Evolutionary conservation across 345 rosid species (phyloP), one percentile per base, ranked within the genome.

Genomic region (Salix purpurea): DNA sequence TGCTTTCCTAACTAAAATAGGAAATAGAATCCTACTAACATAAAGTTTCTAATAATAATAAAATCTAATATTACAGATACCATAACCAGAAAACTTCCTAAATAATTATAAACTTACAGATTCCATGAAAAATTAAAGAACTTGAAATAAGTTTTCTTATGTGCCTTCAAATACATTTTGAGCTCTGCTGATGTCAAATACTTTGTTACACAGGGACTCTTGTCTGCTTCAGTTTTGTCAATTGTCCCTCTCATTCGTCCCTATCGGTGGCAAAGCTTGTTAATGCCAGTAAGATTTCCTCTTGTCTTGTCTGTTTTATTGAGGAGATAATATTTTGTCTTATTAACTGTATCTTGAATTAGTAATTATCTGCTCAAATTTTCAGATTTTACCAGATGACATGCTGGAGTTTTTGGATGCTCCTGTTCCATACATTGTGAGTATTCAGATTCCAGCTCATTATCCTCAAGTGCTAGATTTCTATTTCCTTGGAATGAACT

Each of bases 331-430:
- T 14, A 40, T 7, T 7, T 0, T 54, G 50, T 28, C 37, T 24
- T 40, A 23, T 44, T 66, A 34, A 44, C 65, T 64, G 23, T 65
- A 48, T 67, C 56, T 30, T 32, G 30, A 60, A 26, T 67, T 18
- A 64, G 69, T 82, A 78, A 74, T 83, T 40, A 7, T 48, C 64
- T 72, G 77, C 5, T 28, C 73, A 61, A 77, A 40, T 76, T 73
- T 86, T 67, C 90, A 95, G 99, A 87, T 95, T 86, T 88, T 95
- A 84, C 98, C 99, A 7, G 89, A 95, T 85, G 96, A 91, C 84
- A 95, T 93, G 97, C 84, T 93, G 78, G 99, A 95, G 77, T 93
- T 91, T 85, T 85, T 93, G 87, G 99, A 95, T 84, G 99, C 97
- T 30, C 97, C 99, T 32, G 97, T 93, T 76, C 99, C 99, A 70